These are phyloP conservation scores for Boletus semigastroideus DNA, from an alignment of 1,284 basidiomycete species.

Conservation along the genomic window DNA sequence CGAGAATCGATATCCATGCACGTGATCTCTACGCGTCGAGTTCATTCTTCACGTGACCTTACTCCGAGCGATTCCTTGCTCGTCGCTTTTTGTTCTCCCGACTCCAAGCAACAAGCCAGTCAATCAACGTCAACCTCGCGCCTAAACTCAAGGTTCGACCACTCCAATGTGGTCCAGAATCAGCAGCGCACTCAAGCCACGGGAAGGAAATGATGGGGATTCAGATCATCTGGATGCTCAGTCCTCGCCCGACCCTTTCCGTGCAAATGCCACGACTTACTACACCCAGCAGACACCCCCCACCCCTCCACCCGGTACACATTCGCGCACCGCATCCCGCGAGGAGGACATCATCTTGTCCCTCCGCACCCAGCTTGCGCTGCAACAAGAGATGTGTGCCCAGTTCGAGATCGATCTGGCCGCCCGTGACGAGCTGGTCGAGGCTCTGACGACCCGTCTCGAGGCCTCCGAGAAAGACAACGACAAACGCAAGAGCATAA, in stretches of 20 bases:
- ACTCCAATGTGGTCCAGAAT: slow-evolving; percentile 62
- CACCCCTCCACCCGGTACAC: slow-evolving; percentile 55
- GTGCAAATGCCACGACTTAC: slow-evolving; percentile 68
- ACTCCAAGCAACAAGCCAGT: neutral
- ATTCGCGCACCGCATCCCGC: slow-evolving; percentile 60
- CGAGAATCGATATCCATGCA: slow-evolving; percentile 14
- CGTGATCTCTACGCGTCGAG: slow-evolving; percentile 30
- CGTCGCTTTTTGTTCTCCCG: neutral
- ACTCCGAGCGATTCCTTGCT: neutral
- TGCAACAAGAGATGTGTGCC: slow-evolving; percentile 66
- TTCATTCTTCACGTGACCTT: slow-evolving; percentile 30
- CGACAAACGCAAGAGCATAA: slow-evolving; percentile 49
- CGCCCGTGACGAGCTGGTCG: slow-evolving; percentile 68
- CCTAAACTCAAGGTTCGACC: neutral
- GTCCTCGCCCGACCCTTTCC: slow-evolving; percentile 67
- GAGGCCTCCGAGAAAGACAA: slow-evolving; percentile 58
- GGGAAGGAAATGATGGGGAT: slow-evolving; percentile 42
- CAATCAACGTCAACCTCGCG: neutral
- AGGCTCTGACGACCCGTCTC: slow-evolving; percentile 54
- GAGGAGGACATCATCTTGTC: slow-evolving; percentile 70
- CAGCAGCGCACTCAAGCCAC: slow-evolving; percentile 50
- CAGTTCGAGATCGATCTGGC: slow-evolving; percentile 73
- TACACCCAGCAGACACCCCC: slow-evolving; percentile 69
- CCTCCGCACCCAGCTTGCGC: slow-evolving; percentile 65
- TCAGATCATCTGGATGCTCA: slow-evolving; percentile 36